Conservation (phyloP, 2,329 filamentous ascomycete species). For the Thelonectria discophora region DNA sequence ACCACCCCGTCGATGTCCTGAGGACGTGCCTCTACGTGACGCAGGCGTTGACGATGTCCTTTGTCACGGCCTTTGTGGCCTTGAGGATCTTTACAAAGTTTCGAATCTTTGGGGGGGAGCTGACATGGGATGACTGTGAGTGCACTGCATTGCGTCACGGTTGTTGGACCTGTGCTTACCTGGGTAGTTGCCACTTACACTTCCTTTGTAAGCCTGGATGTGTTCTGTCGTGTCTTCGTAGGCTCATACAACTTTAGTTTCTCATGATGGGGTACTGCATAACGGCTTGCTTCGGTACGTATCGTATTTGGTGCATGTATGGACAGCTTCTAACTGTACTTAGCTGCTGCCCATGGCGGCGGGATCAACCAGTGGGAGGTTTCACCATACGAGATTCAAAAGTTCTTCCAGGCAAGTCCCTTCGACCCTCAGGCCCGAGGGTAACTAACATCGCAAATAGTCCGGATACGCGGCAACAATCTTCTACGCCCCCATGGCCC, state of each 20-base stretch:
- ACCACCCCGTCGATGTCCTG: slow-evolving; percentile 25
- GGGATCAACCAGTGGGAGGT: slow-evolving; percentile 35
- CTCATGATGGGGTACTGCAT: slow-evolving; percentile 33
- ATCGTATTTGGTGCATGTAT: neutral
- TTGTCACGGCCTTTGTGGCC: slow-evolving; percentile 20
- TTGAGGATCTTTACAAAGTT: slow-evolving; percentile 28
- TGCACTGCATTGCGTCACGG: neutral
- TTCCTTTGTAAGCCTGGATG: slow-evolving; percentile 20
- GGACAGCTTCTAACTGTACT: neutral
- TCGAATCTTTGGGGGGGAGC: slow-evolving; percentile 23
- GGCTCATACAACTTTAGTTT: neutral
- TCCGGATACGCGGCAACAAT: slow-evolving; percentile 54
- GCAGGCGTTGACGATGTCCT: slow-evolving; percentile 24
- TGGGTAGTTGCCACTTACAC: slow-evolving; percentile 26
- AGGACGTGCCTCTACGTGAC: slow-evolving; percentile 31
- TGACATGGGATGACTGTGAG: slow-evolving; percentile 31
- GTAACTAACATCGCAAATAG: too few species aligned
- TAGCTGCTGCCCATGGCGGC: slow-evolving; percentile 28
- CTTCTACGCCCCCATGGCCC: slow-evolving; percentile 56
- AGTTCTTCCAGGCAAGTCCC: slow-evolving; percentile 50
- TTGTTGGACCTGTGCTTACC: neutral
- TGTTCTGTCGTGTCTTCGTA: neutral
- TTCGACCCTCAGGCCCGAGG: too few species aligned
- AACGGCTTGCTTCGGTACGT: slow-evolving; percentile 26
- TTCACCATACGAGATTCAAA: slow-evolving; percentile 39